Conservation (phyloP, 2,329 filamentous ascomycete species). For the Calycina herbarum region DNA sequence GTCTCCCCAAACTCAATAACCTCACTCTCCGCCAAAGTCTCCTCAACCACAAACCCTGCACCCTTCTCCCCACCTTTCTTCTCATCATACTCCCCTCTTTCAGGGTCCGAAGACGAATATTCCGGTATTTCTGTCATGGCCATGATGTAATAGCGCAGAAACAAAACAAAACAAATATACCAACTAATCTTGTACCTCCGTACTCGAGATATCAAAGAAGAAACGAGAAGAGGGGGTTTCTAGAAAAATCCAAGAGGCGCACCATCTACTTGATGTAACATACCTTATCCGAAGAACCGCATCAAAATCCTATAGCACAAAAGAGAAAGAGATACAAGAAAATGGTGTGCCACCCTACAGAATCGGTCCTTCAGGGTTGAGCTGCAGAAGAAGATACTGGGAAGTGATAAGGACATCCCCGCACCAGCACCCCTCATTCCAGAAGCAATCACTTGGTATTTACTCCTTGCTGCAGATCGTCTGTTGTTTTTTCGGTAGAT, state of each 20-base stretch:
- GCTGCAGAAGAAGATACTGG: neutral
- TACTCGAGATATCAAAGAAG: neutral
- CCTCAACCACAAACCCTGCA: neutral
- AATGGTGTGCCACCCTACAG: neutral
- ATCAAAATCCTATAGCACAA: neutral
- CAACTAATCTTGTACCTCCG: neutral
- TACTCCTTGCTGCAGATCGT: neutral
- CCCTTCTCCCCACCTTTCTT: neutral
- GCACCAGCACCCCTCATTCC: neutral
- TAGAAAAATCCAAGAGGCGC: neutral
- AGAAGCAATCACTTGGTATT: neutral
- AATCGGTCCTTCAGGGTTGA: neutral
- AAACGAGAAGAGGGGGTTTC: neutral
- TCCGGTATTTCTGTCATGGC: neutral
- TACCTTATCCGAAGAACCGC: neutral
- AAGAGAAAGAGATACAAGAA: neutral
- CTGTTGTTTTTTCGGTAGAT: neutral
- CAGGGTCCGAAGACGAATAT: slow-evolving; percentile 1
- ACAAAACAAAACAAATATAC: neutral
- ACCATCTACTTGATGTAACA: slow-evolving; percentile 1
- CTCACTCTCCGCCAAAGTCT: slow-evolving; percentile 9
- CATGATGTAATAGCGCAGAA: neutral
- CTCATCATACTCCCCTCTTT: slow-evolving; percentile 7
- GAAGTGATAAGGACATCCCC: neutral
- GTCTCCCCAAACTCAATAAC: slow-evolving; percentile 11